phyloP scores from a whole-genome alignment of 495 filamentous ascomycete species.

The Clavariopsis aquatica region DNA sequence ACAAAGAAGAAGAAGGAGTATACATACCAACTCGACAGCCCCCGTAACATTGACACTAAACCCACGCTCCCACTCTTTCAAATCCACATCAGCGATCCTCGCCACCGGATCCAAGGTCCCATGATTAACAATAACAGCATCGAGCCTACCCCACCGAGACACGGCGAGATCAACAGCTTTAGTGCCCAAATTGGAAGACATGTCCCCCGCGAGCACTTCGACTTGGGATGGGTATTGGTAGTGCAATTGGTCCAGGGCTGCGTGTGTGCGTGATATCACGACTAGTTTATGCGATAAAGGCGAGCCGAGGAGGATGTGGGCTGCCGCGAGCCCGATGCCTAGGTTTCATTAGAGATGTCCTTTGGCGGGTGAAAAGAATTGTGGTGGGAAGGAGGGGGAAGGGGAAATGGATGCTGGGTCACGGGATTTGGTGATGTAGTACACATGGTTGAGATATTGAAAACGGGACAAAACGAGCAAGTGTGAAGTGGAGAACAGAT shows the following conservation, averaged over 20 bases:
- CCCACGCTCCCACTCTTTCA: slow-evolving; percentile 70
- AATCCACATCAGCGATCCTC: slow-evolving; percentile 62
- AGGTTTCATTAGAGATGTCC: slow-evolving; percentile 6
- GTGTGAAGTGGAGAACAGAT: not conserved
- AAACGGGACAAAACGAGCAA: not conserved
- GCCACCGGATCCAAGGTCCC: slow-evolving; percentile 77
- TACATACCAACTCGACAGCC: slow-evolving; percentile 70
- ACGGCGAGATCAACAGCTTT: slow-evolving; percentile 65
- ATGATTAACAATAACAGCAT: slow-evolving; percentile 87
- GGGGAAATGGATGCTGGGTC: not conserved
- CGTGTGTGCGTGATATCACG: slow-evolving; percentile 69
- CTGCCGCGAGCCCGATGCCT: slow-evolving; percentile 81
- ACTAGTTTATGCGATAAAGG: slow-evolving; percentile 66
- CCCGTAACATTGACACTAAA: slow-evolving; percentile 87
- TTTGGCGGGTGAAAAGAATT: not conserved
- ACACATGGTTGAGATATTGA: not conserved
- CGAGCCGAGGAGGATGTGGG: slow-evolving; percentile 65
- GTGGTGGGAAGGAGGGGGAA: too few relatives aligned
- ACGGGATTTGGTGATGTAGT: not conserved
- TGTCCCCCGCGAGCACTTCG: slow-evolving; percentile 71
- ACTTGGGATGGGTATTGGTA: slow-evolving; percentile 65
- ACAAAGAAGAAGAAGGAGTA: not conserved
- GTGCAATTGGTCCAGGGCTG: slow-evolving; percentile 67
- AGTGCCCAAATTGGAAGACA: slow-evolving; percentile 58
- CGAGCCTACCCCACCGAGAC: slow-evolving; percentile 67